Evolutionary conservation across 768 basidiomycete species (phyloP), one percentile per base, ranked within the genome.

Genomic region (Mycena epipterygia): DNA sequence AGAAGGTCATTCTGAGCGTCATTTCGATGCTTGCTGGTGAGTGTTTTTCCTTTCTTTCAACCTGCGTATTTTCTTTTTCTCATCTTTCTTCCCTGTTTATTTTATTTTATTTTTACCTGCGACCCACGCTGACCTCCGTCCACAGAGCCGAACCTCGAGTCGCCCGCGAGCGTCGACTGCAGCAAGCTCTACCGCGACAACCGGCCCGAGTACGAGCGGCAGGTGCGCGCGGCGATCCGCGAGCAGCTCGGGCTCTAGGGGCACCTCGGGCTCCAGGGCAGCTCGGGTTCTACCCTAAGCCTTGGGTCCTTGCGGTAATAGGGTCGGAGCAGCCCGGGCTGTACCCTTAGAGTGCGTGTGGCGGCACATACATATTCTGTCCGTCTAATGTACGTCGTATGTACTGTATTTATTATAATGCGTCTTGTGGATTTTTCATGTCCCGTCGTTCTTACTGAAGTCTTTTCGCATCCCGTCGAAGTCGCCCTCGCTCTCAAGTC

Each of bases 111-210:
- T 66, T 32, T 32, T 46, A 32, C 60, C 17, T 29, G 44, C 30
- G 39, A 67, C 35, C 2, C 25, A 30, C 25, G 29, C 37, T 60
- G 17, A 41, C 29, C 44, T 23, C 57, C 8, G 5, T 6, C 32
- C 49, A 37, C 75, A 92, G 97, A 99, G 84, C 98, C 98, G 30
- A 99, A 99, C 81, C 87, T 98, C 55, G 98, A 99, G 82, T 96
- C 94, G 68, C 96, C 96, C 23, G 98, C 98, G 59, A 98, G 98
- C 83, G 94, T 99, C 71, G 93, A 97, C 82, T 97, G 96, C 77
- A 97, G 96, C 86, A 99, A 99, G 83, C 84, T 99, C 65, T 98
- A 97, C 80, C 89, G 97, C 68, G 97, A 98, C 73, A 91, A 98
- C 79, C 89, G 88, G 68, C 82, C 85, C 73, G 95, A 98, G 81